A percentile compares a stretch with the other conserved stretches of the same genome.
phyloP scores from a whole-genome alignment of 805 yeast species.

The Starmerella etchellsii region DNA sequence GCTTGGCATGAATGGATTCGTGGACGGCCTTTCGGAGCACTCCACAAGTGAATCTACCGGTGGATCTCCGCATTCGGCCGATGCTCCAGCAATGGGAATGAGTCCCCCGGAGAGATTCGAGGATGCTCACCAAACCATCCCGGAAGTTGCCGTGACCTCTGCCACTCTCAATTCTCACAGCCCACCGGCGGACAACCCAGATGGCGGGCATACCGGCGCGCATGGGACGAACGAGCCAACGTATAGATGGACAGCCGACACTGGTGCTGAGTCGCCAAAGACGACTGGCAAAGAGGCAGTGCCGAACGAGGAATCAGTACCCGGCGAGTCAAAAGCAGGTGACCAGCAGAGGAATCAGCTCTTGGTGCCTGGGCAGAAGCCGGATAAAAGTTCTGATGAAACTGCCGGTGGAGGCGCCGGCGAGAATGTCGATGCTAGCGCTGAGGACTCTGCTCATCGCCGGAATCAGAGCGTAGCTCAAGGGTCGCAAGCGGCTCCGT shows the following conservation, averaged over 20 bases:
- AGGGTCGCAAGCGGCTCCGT: not conserved
- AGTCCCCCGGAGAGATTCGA: not conserved
- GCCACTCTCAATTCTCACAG: not conserved
- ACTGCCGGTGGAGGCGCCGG: not conserved
- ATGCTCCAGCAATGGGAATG: not conserved
- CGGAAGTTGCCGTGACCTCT: not conserved
- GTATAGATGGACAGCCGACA: too few relatives aligned
- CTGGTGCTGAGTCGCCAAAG: too few relatives aligned
- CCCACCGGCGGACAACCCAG: not conserved
- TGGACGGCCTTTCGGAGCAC: not conserved
- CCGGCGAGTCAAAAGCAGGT: not conserved
- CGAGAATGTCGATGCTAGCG: not conserved
- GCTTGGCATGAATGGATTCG: not conserved
- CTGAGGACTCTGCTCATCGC: not conserved
- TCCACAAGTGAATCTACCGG: not conserved
- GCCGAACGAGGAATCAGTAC: not conserved
- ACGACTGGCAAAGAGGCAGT: not conserved
- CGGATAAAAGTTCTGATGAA: not conserved
- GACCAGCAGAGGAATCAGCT: not conserved
- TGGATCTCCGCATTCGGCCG: not conserved
- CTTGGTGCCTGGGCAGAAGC: not conserved
- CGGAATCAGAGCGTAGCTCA: not conserved
- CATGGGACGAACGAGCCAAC: not conserved
- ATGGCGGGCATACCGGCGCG: not conserved
- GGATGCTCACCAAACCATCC: slow-evolving; percentile 2